These are phyloP conservation scores for Camelina hispida DNA, from an alignment of 345 rosid species.

Conservation along the genomic window DNA sequence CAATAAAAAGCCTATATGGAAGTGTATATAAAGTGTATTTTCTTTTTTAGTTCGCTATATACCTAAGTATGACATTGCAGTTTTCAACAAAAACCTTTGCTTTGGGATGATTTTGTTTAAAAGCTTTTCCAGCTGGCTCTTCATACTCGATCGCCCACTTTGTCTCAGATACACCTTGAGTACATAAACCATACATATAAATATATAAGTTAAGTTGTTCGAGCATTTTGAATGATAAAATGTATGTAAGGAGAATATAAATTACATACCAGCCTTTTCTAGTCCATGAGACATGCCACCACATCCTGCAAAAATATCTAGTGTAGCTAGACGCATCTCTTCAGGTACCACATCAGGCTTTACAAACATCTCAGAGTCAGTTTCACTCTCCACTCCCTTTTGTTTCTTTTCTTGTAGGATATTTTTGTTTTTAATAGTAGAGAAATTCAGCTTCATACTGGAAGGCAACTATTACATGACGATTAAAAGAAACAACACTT, in stretches of 20 bases:
- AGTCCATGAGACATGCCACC: conserved; percentile 81
- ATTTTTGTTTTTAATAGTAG: conserved; percentile 51
- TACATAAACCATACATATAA: conserved; percentile 27
- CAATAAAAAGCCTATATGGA: neutral
- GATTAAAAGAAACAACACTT: conserved; percentile 3
- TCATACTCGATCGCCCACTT: conserved; percentile 94
- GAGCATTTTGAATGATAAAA: neutral
- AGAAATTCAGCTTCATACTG: conserved; percentile 53
- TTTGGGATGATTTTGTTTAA: conserved; percentile 66
- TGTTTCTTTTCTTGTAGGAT: conserved; percentile 71
- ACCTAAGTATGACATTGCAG: conserved; percentile 85
- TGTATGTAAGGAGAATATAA: neutral
- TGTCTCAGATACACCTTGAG: conserved; percentile 63
- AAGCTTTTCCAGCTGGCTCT: conserved; percentile 86
- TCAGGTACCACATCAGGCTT: conserved; percentile 44
- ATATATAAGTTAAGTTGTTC: neutral
- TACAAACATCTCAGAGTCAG: conserved; percentile 39
- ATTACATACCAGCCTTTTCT: conserved; percentile 54
- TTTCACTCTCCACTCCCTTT: conserved; percentile 62
- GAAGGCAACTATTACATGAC: conserved; percentile 59
- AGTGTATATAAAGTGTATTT: neutral
- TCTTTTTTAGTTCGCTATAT: neutral
- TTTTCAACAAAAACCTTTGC: conserved; percentile 66
- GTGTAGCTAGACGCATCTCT: conserved; percentile 54
- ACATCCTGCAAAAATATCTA: conserved; percentile 85